Evolutionary conservation across 495 filamentous ascomycete species (phyloP), one percentile per base, ranked within the genome.

Genomic region (Talaromyces adpressus): DNA sequence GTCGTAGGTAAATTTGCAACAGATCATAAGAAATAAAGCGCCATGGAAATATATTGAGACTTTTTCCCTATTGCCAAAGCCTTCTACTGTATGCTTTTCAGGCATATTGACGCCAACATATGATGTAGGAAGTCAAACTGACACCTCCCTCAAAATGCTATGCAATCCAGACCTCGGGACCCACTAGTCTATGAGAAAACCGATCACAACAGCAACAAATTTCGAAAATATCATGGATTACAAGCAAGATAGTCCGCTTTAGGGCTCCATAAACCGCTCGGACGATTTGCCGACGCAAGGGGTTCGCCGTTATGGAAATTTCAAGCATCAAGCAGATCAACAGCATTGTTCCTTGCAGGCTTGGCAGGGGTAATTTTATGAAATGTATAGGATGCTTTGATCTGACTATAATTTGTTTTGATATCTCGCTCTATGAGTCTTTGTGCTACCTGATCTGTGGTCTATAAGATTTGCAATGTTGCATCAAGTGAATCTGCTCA

Each of bases 201-300:
- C 14, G n/a, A n/a, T 18, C 9, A 36, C 9, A 34, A n/a, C 1
- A 23, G n/a, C n/a, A n/a, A n/a, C n/a, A n/a, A n/a, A n/a, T n/a
- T n/a, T n/a, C n/a, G n/a, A n/a, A n/a, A n/a, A n/a, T n/a, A n/a
- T n/a, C n/a, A n/a, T n/a, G n/a, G n/a, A n/a, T n/a, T n/a, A 57
- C 5, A 57, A n/a, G 22, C 36, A 49, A 18, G 18, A 22, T 36
- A 39, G 57, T 39, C 32, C 4, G 22, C n/a, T 32, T 57, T 8
- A 29, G 30, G 25, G 20, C 16, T 30, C 30, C 30, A 29, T 6
- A 8, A 57, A 18, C 14, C 0, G 9, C 8, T 32, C 57, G 57
- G 57, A 36, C 49, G 4, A 39, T 45, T 30, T 20, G 14, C 47
- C 29, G 25, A 62, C 7, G 60, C 60, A 62, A 62, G 60, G 60